Evolutionary conservation across 306 rosid species (phyloP), one percentile per base, ranked within the genome.

Genomic region (Cucumis hystrix): DNA sequence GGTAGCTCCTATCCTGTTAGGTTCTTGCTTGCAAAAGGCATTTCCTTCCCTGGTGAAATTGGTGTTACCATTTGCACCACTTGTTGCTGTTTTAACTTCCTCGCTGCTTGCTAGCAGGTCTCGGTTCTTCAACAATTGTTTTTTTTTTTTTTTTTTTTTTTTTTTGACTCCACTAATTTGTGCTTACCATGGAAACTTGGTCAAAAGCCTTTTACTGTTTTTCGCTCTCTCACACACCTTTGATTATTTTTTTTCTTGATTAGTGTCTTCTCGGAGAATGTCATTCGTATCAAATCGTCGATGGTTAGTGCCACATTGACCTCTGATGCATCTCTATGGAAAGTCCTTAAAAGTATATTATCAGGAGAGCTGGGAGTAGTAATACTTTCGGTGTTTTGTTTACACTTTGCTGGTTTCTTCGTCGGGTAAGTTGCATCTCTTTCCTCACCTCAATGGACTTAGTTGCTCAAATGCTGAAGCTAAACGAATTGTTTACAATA

Each of bases 21-120:
- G 86, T 60, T 78, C 86, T 33, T 85, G 55, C 65, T 6, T 80
- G 43, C 82, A 85, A 71, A 85, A 77, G n/a, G 61, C 66, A 17
- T 82, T 82, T 80, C 88, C 88, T 28, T 64, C 77, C 1, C 68
- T 60, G 6, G 86, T 85, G 67, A 83, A 80, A 62, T 6, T 30
- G 64, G 74, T 68, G 63, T 55, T 60, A 17, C 86, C 88, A 20
- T 85, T 78, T 43, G 64, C 88, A 61, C 88, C 86, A 54, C 84
- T 85, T 54, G 74, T 85, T 54, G 88, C 84, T 28, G 88, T 82
- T 61, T 80, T 85, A 60, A 78, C 82, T 61, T 68, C 88, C 3
- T 82, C 88, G 25, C 80, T 85, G 61, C 84, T 85, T 4, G 88
- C 88, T 16, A 80, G 88, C 88, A 82, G 88, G 88, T 85, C 58